These are phyloP conservation scores for Garcileccinum viscosum DNA, from an alignment of 1,284 basidiomycete genomes.

Conservation along the genomic window DNA sequence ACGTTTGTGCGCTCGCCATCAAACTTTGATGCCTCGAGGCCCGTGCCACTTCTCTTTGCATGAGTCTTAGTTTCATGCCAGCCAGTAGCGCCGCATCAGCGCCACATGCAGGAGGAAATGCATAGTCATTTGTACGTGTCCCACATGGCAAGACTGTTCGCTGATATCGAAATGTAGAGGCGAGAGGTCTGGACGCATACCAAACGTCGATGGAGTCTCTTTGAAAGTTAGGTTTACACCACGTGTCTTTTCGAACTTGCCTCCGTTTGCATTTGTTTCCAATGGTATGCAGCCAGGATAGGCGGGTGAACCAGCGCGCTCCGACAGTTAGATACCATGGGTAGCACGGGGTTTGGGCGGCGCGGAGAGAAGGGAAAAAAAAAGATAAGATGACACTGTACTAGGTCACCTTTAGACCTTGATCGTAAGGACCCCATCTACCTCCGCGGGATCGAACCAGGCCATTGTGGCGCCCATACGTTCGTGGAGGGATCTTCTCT, in stretches of 20 bases:
- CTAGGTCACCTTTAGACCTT: constrained; percentile 18
- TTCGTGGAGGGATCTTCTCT: constrained; percentile 11
- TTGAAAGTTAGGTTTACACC: background rate
- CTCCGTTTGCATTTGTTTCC: background rate
- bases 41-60: constrained; percentile 8
- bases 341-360: constrained; percentile 12
- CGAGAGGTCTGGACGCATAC: constrained; percentile 1
- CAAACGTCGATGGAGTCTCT: constrained; percentile 1
- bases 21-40: constrained; percentile 39
- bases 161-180: constrained; percentile 23
- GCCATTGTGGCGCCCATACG: constrained; percentile 7
- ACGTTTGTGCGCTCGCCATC: constrained; percentile 24
- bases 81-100: constrained; percentile 11
- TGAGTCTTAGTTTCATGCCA: background rate
- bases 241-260: constrained; percentile 2
- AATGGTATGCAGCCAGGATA: background rate
- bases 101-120: constrained; percentile 26
- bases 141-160: constrained; percentile 19
- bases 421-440: constrained; percentile 18
- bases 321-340: background rate
- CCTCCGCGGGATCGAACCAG: constrained; percentile 32
- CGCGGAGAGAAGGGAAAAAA: constrained; percentile 19
- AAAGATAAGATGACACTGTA: constrained; percentile 33
- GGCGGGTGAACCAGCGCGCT: constrained; percentile 17
- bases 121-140: constrained; percentile 3